Base-by-base conservation (phyloP, 306 rosid genomes). In the Vachellia pachyceras region DNA sequence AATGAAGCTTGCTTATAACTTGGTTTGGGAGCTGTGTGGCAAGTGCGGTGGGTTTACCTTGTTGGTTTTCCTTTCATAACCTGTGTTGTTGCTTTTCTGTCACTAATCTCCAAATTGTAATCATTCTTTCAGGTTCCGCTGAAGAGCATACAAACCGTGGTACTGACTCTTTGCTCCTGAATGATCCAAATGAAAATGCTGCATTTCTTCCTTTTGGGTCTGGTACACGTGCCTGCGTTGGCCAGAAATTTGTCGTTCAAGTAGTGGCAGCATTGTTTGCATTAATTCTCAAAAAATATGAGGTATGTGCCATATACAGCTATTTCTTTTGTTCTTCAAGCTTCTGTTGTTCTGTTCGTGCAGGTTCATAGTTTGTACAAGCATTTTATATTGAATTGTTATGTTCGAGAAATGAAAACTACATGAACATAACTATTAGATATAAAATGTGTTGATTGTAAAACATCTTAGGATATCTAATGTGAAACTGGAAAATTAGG, bases 181-280 rank as follows among this genome's bases (percentile, higher is more conserved):
- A 89, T 18, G 87, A 94, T 87, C 95, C 92, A 76, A 80, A 77
- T 65, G 84, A 87, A 77, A 94, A 88, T 75, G 85, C 85, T 54
- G 89, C 89, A 35, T 94, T 92, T 84, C 92, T 94, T 82, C 89
- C 95, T 74, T 94, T 94, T 82, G 97, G 98, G 78, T 92, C 87
- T 29, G 95, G 97, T 46, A 46, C 86, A 10, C 92, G 97, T 64
- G 87, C 95, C 23, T 92, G 97, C 18, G 82, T 92, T 52, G 97
- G 97, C 60, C 94, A 92, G 89, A 94, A 84, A 81, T 86, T 85
- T 83, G 89, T 89, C 36, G 75, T 90, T 65, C 89, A 90, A 80
- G 87, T 82, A 72, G 91, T 92, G 33, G 91, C 92, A 5, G 47
- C 90, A 72, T 75, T 90, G 64, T 79, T 94, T 77, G 91, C 89